Evolutionary conservation across 441 rosid genomes (phyloP), one percentile per base, ranked within the genome.

Genomic region (Populus hybrid): DNA sequence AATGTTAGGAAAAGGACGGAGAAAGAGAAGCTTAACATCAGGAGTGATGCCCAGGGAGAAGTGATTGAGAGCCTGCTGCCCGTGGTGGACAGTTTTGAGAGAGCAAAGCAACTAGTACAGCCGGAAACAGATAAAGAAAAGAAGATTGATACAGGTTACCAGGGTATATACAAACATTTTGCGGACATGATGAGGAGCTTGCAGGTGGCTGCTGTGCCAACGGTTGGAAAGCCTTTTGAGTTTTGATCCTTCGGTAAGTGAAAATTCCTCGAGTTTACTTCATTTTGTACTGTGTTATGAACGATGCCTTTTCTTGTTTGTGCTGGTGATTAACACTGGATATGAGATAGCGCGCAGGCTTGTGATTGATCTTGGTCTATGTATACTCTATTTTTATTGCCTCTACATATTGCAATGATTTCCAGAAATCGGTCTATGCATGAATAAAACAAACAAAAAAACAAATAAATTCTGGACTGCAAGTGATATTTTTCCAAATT

Each of bases 81-180:
- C 45, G 80, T 93, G 90, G 89, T 91, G 40, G 99, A 94, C 86
- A 88, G 88, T 82, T 93, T 94, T 79, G 98, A 93, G 85, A 93
- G 77, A 80, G 94, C 94, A 21, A 93, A 85, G 84, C 89, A 87
- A 78, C 88, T 83, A 68, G 20, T 90, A 71, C 88, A 82, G 81
- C 90, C 87, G 0, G 90, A 87, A 81, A 87, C 97, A 0, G 95
- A 91, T 0, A 90, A 29, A 83, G 97, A 94, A 83, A 87, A 86
- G 88, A 92, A 86, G 85, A 92, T 95, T 6, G 92, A 92, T 85
- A 80, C 86, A n/a, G 92, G 98, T 84, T 95, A 92, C 86, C 99
- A 91, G 69, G 98, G 98, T 18, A 95, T 93, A 73, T 93, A 95
- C 82, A 95, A 89, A 78, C 99, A 93, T 61, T 90, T 92, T 76